A percentile compares a stretch with the other conserved stretches of the same genome.
Evolutionary conservation across 2,329 filamentous ascomycete genomes (phyloP).

Genomic region (Metarhizium humberi): DNA sequence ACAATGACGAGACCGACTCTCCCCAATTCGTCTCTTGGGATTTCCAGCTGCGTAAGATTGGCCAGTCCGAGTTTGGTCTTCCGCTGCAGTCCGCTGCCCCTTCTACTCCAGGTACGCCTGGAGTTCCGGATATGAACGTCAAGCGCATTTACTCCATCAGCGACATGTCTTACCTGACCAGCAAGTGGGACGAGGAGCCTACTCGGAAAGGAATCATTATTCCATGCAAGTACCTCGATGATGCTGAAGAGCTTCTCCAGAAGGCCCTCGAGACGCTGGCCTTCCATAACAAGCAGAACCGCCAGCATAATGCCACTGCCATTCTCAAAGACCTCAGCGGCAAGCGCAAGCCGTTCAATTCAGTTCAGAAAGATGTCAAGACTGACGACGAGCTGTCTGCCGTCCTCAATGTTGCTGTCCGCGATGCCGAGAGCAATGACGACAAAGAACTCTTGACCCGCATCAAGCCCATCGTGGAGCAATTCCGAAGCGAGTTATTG

Average conservation of each 20-base stretch:
- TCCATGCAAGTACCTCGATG: slow-evolving; percentile 86
- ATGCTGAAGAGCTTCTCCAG: slow-evolving; percentile 77
- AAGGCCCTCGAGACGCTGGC: slow-evolving; percentile 82
- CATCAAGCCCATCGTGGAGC: slow-evolving; percentile 65
- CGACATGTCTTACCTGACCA: slow-evolving; percentile 83
- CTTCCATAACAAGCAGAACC: slow-evolving; percentile 46
- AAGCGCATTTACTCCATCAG: slow-evolving; percentile 90
- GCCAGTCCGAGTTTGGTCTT: slow-evolving; percentile 80
- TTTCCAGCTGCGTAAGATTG: slow-evolving; percentile 88
- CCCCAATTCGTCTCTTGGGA: slow-evolving; percentile 87
- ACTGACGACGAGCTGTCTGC: slow-evolving; percentile 75
- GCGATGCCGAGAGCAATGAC: slow-evolving; percentile 74
- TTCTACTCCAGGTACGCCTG: slow-evolving; percentile 73
- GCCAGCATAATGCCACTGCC: slow-evolving; percentile 39
- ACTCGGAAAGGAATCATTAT: slow-evolving; percentile 89
- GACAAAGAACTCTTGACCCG: slow-evolving; percentile 73
- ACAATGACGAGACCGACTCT: slow-evolving; percentile 60
- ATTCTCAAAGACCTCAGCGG: slow-evolving; percentile 64
- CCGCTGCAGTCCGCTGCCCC: slow-evolving; percentile 71
- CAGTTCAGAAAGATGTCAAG: slow-evolving; percentile 15
- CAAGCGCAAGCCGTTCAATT: slow-evolving; percentile 49
- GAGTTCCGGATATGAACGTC: slow-evolving; percentile 48
- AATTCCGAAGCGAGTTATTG: slow-evolving; percentile 76
- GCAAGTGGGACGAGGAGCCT: slow-evolving; percentile 65
- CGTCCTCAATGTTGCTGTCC: slow-evolving; percentile 86